Evolutionary conservation across 1,284 basidiomycete genomes (phyloP), one percentile per base, ranked within the genome.

Genomic region (Naganishia sp.): DNA sequence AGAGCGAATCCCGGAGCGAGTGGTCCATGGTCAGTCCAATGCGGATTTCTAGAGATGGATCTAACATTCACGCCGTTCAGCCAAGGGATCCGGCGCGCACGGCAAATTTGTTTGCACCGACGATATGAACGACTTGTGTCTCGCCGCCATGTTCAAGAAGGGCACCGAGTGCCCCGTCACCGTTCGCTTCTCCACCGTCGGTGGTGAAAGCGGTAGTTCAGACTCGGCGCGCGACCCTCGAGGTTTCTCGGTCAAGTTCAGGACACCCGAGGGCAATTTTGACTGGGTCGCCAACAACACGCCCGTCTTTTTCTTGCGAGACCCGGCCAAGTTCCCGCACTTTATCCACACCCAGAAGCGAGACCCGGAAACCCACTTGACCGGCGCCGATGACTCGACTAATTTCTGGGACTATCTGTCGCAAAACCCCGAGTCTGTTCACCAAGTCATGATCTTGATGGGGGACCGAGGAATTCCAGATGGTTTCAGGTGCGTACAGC

Each of bases 341-440:
- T 94, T 96, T 82, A 94, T 95, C 74, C 93, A 95, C 83, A 93
- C 92, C 43, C 91, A 94, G 81, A 95, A 96, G 85, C 86, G 92
- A 74, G 87, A 90, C 80, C 92, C 92, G 23, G 89, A 92, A 78
- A 92, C 90, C 11, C 89, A 94, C 79, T 79, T 92, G 70, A 91
- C 90, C 79, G 90, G 92, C 81, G 74, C 48, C 48, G 68, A 73
- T 64, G 77, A 80, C 68, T 73, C 75, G 16, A 77, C 76, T 70
- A 73, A 69, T 70, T 82, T 82, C 75, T 82, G 91, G 90, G 92
- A 95, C 79, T 97, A 94, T 77, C 84, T 93, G 53, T 84, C 84
- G n/a, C 88, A 89, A 80, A 95, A 95, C 83, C 90, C 92, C 21
- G 93, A 95, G 82, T 88, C 88, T 1, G 86, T 91, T 68, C 93